Base-by-base conservation (phyloP, 208 protist species). In the Trypanosomatidae sp. region DNA sequence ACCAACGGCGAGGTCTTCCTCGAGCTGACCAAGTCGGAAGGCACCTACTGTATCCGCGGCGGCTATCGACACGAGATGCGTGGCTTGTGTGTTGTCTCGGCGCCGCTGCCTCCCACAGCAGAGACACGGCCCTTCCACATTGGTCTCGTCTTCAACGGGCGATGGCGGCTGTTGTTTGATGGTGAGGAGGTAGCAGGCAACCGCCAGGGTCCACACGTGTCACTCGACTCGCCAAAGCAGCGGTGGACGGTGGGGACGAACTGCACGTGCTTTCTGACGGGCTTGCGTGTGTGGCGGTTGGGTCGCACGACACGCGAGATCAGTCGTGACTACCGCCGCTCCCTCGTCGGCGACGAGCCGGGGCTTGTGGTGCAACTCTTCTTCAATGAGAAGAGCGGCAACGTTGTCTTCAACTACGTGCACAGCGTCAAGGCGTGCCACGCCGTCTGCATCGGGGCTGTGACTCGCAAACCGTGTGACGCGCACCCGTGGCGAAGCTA, bases 1-100 rank as follows among this genome's bases (percentile, higher is more conserved):
- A 96, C 82, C 15, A 93, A 84, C 76, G 93, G 95, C 15, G 92
- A 98, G 65, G 89, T 98, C 17, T 98, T 97, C 76, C 33, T 98
- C 3, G 95, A 98, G 78, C 89, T 86, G 10, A 79, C 85, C 28
- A 76, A 77, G 41, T 81, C 93, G 25, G 95, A 98, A 41, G 91
- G 91, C 30, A 81, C 83, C 19, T 91, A 77, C 74, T 92, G 90
- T 59, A 80, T 97, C 36, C 87, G 89, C 22, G 95, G 92, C 60
- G 95, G 95, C 41, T 97, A 91, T 74, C 91, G 95, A 5, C 91
- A 96, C 67, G 92, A 96, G 65, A 80, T 81, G 53, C 89, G 94
- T 28, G 91, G 93, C 7, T 82, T 87, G 60, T 93, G 88, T 65
- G 82, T 93, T 15, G 91, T 96, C 43, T 80, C 81, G 10, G 87